Percentiles rank a stretch among this genome's conserved stretches.
Evolutionary conservation across 129 eudicot genomes (phyloP).

Genomic region (Artemisia tridentata): DNA sequence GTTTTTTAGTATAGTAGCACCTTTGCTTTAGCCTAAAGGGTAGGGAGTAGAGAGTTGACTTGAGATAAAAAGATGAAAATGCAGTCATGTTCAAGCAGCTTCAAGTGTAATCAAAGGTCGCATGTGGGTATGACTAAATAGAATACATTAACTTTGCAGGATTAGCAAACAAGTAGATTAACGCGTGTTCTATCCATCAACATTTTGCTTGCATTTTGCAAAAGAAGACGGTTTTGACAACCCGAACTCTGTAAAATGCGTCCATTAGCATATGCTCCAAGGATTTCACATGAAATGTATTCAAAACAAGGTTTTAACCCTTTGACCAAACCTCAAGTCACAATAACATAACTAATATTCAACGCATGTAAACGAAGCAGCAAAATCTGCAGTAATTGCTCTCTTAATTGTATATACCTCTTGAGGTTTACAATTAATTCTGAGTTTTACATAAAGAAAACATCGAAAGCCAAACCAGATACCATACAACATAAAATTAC

Average conservation of each 20-base stretch:
- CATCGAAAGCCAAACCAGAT: constrained; percentile 12
- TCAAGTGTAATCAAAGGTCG: constrained; percentile 37
- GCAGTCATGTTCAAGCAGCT: constrained; percentile 38
- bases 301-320: not conserved
- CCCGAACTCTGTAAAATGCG: not conserved
- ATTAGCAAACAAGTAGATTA: not conserved
- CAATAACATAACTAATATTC: not conserved
- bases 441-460: constrained; percentile 15
- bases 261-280: not conserved
- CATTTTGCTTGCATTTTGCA: no score
- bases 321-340: not conserved
- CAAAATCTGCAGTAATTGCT: not conserved
- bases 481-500: constrained; percentile 22
- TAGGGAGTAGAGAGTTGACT: constrained; percentile 10
- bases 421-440: constrained; percentile 8
- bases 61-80: not conserved
- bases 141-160: not conserved
- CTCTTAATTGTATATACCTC: constrained; percentile 10
- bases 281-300: not conserved
- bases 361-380: not conserved
- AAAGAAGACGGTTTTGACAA: no score
- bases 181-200: no score
- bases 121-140: constrained; percentile 21
- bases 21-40: constrained; percentile 32
- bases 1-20: constrained; percentile 2